Evolutionary conservation across 768 basidiomycete genomes (phyloP), one percentile per base, ranked within the genome.

Genomic region (Steccherinum ochraceum): DNA sequence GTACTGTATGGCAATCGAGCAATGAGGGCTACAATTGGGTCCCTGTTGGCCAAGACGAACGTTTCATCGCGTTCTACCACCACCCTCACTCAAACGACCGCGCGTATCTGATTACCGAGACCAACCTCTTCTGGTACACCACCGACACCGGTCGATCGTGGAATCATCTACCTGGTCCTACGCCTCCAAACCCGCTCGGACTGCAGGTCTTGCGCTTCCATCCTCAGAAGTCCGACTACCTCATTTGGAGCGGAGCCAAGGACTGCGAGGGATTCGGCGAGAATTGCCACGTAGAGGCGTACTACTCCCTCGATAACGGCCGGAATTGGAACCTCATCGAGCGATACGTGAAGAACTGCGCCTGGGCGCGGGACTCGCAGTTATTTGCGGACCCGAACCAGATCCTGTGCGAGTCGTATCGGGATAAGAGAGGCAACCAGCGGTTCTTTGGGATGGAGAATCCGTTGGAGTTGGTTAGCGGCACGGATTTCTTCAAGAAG

Each of bases 1-100:
- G 81, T 54, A 76, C 79, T 0, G 74, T 98, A 49, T 98, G 92
- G 92, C 93, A 97, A 70, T 96, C 93, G 1, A 82, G 81, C 59
- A 97, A 93, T 63, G 94, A 99, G 67, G 96, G 95, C 1, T 93
- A 91, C 67, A 83, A 83, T 0, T 99, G 95, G 94, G 75, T 76
- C 40, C 83, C 81, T 52, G 74, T 84, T 12, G 69, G 65, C 61
- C 75, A 80, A 0, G 73, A 71, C 1, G 73, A 84, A 52, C 78
- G 74, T 13, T 88, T 97, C 72, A 69, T 96, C 27, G 83, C 78
- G 0, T 87, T 97, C 68, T 88, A 88, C 59, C 89, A 94, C 71
- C 95, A 99, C 72, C 69, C 76, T 25, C 88, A 86, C 69, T 67
- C 79, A 18, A 57, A 75, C 45, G 90, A 90, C 54, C 87, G 94